These are phyloP conservation scores for Phytophthora palmivora DNA, from an alignment of 352 stramenopile genomes.

Conservation along the genomic window DNA sequence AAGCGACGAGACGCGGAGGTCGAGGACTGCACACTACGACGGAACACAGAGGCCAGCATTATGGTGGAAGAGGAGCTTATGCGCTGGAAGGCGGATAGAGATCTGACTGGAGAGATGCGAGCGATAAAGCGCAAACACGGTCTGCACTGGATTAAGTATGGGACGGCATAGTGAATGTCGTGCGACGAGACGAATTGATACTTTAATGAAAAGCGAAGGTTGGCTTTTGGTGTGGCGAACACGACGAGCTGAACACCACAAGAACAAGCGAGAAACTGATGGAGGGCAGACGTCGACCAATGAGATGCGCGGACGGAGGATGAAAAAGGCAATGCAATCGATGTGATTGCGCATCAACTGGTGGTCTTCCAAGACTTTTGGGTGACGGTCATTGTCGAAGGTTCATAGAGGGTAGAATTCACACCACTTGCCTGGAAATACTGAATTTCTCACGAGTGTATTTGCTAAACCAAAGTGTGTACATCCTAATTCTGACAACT, in stretches of 20 bases:
- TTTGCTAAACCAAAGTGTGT: background rate
- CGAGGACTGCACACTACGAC: slow-evolving; percentile 27
- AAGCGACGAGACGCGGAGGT: slow-evolving; percentile 32
- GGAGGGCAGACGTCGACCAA: slow-evolving; percentile 13
- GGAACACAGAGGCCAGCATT: slow-evolving; percentile 54
- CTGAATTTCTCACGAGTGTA: background rate
- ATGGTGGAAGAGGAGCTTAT: slow-evolving; percentile 3
- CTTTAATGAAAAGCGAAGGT: background rate
- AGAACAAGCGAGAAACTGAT: slow-evolving; percentile 20
- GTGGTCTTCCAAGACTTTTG: background rate
- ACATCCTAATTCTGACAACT: background rate
- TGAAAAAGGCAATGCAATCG: slow-evolving; percentile 4
- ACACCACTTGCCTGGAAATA: background rate
- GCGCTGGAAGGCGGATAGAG: slow-evolving; percentile 19
- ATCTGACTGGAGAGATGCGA: slow-evolving; percentile 23
- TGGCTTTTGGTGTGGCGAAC: slow-evolving; percentile 14
- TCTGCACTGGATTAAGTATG: slow-evolving; percentile 9
- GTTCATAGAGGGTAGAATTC: background rate
- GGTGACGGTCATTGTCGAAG: too few species aligned
- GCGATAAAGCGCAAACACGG: slow-evolving; percentile 19
- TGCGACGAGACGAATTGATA: slow-evolving; percentile 26
- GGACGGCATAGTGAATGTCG: background rate
- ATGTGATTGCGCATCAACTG: slow-evolving; percentile 4
- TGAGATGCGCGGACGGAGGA: slow-evolving; percentile 2
- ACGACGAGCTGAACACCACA: slow-evolving; percentile 16